A percentile compares a stretch with the other conserved stretches of the same genome.
phyloP scores from a whole-genome alignment of 352 stramenopile genomes.

The Phytophthora pinifolia region DNA sequence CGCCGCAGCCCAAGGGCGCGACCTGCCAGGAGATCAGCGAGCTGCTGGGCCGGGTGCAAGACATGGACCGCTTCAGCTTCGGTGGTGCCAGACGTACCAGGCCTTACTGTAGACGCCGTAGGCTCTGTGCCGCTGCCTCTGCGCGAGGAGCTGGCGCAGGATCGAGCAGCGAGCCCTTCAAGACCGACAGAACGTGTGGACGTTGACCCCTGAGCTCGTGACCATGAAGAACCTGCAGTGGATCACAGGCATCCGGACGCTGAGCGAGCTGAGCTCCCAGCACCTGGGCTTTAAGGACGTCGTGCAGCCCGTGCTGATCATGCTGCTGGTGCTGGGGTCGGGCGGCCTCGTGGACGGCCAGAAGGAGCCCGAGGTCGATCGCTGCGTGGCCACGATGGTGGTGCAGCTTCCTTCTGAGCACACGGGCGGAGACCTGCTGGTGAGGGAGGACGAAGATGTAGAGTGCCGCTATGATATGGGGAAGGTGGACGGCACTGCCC shows the following conservation, averaged over 20 bases:
- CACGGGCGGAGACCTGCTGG: conserved; percentile 7
- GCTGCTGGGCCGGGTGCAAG: conserved; percentile 3
- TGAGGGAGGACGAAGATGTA: background rate
- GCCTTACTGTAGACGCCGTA: conserved; percentile 1
- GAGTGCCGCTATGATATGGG: conserved; percentile 4
- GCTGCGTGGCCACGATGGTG: conserved; percentile 6
- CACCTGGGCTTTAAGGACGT: conserved; percentile 1
- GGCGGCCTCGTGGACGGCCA: background rate
- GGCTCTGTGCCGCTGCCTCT: conserved; percentile 5
- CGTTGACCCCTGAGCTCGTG: background rate
- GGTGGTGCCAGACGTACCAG: conserved; percentile 1
- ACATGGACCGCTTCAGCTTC: conserved; percentile 1
- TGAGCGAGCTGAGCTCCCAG: background rate
- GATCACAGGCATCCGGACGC: background rate
- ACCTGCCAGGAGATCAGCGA: conserved; percentile 12
- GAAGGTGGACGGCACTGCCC: conserved; percentile 1
- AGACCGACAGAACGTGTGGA: background rate
- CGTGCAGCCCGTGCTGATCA: conserved; percentile 1
- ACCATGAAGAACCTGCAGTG: conserved; percentile 7
- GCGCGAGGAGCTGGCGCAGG: background rate
- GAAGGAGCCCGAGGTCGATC: background rate
- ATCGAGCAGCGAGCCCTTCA: background rate
- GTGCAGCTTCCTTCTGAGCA: conserved; percentile 10
- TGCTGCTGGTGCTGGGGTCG: conserved; percentile 3
- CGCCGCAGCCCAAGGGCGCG: conserved; percentile 1